Conservation (phyloP, 2,329 filamentous ascomycete species). For the Rhinocladiella similis region DNA sequence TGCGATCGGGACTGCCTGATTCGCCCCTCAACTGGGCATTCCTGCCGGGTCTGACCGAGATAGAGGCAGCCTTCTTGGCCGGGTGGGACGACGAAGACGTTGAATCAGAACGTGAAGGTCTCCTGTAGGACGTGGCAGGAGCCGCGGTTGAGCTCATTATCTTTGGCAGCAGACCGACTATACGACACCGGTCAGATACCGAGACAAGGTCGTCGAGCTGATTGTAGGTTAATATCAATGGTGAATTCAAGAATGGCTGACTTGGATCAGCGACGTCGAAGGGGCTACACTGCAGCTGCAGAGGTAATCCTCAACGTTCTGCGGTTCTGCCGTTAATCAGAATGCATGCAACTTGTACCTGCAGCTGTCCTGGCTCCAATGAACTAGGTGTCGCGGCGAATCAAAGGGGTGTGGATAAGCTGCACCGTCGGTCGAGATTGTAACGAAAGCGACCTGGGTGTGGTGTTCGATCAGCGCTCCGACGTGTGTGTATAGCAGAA, state of each 20-base stretch:
- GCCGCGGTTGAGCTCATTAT: conserved; percentile 18
- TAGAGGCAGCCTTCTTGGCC: conserved; percentile 43
- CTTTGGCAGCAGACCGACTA: conserved; percentile 1
- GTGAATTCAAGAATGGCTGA: background rate
- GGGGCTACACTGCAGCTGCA: conserved; percentile 22
- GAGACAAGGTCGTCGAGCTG: conserved; percentile 5
- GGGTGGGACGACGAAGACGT: conserved; percentile 44
- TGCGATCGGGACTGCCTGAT: conserved; percentile 29
- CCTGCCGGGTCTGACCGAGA: conserved; percentile 31
- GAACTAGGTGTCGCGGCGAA: conserved; percentile 15
- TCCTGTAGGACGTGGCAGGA: conserved; percentile 17
- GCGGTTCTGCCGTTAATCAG: conserved; percentile 17
- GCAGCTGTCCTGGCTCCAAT: conserved; percentile 18
- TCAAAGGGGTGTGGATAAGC: conserved; percentile 10
- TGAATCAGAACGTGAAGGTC: conserved; percentile 44
- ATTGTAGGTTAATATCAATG: conserved; percentile 5
- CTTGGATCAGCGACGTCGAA: conserved; percentile 5
- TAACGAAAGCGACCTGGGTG: conserved; percentile 11
- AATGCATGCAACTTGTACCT: conserved; percentile 11
- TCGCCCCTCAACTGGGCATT: conserved; percentile 28
- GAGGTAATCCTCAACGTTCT: conserved; percentile 7
- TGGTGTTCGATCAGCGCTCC: background rate
- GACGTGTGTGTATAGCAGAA: conserved; percentile 1
- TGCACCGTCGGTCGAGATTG: conserved; percentile 15
- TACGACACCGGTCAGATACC: conserved; percentile 2